Evolutionary conservation across 108 stramenopile species (phyloP).

Genomic region (Nannochloropsis gaditana): DNA sequence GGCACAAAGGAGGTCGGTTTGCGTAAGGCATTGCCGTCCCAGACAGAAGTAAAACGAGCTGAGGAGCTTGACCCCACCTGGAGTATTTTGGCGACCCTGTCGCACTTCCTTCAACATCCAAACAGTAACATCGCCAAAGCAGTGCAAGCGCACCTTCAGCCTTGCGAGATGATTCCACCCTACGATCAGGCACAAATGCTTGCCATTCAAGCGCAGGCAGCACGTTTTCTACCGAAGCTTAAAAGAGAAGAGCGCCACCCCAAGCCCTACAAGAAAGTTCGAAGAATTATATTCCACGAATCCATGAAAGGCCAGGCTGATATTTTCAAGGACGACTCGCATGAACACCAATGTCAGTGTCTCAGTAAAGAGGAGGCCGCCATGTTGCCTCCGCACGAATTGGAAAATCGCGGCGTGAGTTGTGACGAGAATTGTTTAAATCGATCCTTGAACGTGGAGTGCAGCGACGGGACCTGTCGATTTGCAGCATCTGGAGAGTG

Average conservation of each 20-base stretch:
- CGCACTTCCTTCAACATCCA: neutral
- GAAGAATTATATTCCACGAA: neutral
- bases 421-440: neutral
- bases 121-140: neutral
- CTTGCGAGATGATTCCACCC: neutral
- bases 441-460: neutral
- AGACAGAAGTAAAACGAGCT: neutral
- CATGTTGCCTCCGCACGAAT: neutral
- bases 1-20: neutral
- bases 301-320: neutral
- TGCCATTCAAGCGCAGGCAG: neutral
- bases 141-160: neutral
- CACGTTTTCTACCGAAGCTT: neutral
- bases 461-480: neutral
- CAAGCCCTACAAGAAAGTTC: neutral
- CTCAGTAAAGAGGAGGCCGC: neutral
- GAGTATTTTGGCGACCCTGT: neutral
- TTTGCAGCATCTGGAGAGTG: neutral
- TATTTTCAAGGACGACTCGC: neutral
- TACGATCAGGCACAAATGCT: neutral
- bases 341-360: neutral
- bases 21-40: neutral
- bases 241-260: neutral
- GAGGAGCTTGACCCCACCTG: neutral
- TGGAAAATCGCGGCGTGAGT: neutral